Evolutionary conservation across 192 early-diverging fungal species (phyloP).

Genomic region (Chytriomyces hyalinus): DNA sequence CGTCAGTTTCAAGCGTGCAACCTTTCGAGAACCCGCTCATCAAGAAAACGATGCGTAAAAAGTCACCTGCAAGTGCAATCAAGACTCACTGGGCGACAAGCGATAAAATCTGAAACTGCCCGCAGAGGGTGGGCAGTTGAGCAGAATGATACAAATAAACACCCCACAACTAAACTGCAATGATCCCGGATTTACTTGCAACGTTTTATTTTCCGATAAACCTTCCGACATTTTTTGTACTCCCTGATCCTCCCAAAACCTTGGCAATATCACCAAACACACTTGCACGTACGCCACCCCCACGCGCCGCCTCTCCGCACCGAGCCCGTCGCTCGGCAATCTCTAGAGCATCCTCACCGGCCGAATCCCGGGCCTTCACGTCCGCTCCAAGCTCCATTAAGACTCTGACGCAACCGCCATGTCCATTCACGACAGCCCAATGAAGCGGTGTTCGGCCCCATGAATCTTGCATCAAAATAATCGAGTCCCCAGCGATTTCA

Average conservation of each 20-base stretch:
- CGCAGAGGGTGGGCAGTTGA: no score
- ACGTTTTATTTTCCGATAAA: slow-evolving; percentile 6
- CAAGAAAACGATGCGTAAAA: slow-evolving; percentile 19
- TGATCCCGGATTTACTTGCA: no score
- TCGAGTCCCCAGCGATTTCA: neutral
- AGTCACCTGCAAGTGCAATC: neutral
- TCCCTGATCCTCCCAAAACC: slow-evolving; percentile 44
- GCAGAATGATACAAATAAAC: no score
- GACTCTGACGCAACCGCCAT: slow-evolving; percentile 33
- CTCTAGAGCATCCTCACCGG: slow-evolving; percentile 36
- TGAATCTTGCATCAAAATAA: slow-evolving; percentile 20
- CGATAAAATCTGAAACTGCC: neutral
- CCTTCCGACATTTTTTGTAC: slow-evolving; percentile 35
- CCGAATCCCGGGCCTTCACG: slow-evolving; percentile 20
- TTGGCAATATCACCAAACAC: slow-evolving; percentile 53
- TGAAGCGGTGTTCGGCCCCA: slow-evolving; percentile 43
- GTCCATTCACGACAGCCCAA: slow-evolving; percentile 51
- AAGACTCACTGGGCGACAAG: slow-evolving; percentile 18
- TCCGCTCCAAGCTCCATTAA: slow-evolving; percentile 37
- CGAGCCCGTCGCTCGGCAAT: slow-evolving; percentile 49
- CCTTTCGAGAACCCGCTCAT: slow-evolving; percentile 31
- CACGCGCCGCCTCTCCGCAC: slow-evolving; percentile 44
- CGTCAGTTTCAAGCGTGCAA: slow-evolving; percentile 5
- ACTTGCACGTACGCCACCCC: slow-evolving; percentile 37
- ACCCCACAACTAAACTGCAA: no score